A percentile compares a stretch with the other conserved stretches of the same genome.
Conservation (phyloP, 2,329 filamentous ascomycete species). For the Amylocarpus encephaloides region DNA sequence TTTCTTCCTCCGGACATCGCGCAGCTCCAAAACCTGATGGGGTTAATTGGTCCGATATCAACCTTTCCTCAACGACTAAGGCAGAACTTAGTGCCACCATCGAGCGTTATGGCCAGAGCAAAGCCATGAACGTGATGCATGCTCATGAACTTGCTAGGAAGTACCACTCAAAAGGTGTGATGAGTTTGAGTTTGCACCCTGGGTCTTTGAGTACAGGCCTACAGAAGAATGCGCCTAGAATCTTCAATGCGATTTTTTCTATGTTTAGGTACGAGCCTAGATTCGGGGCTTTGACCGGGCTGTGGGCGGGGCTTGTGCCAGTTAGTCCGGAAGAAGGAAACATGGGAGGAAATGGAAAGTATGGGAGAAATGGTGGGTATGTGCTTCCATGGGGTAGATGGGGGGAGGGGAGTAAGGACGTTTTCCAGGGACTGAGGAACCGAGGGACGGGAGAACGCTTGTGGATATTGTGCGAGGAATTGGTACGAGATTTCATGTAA, state of each 20-base stretch:
- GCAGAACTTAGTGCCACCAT: background rate
- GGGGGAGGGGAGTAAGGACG: conserved; percentile 3
- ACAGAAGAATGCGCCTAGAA: conserved; percentile 4
- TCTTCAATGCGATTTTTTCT: background rate
- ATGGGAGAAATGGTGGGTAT: conserved; percentile 12
- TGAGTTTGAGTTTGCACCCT: conserved; percentile 8
- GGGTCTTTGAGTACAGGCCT: conserved; percentile 4
- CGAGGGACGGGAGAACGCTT: conserved; percentile 1
- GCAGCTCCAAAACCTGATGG: conserved; percentile 7
- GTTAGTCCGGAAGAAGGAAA: background rate
- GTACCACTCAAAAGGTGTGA: conserved; percentile 5
- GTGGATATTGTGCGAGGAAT: conserved; percentile 4
- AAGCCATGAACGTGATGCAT: conserved; percentile 11
- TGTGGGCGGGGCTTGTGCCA: conserved; percentile 5
- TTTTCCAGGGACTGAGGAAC: conserved; percentile 5
- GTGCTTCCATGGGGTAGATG: conserved; percentile 9
- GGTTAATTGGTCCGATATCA: conserved; percentile 6
- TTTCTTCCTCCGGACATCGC: conserved; percentile 15
- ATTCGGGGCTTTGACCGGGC: conserved; percentile 9
- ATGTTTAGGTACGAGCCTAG: too few relatives aligned
- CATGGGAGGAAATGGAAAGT: conserved; percentile 2
- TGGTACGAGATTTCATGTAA: conserved; percentile 4
- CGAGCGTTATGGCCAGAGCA: conserved; percentile 10
- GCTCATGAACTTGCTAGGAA: conserved; percentile 6
- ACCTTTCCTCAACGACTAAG: background rate